Conservation (phyloP, 108 stramenopile species). For the Epithemia pelagica region DNA sequence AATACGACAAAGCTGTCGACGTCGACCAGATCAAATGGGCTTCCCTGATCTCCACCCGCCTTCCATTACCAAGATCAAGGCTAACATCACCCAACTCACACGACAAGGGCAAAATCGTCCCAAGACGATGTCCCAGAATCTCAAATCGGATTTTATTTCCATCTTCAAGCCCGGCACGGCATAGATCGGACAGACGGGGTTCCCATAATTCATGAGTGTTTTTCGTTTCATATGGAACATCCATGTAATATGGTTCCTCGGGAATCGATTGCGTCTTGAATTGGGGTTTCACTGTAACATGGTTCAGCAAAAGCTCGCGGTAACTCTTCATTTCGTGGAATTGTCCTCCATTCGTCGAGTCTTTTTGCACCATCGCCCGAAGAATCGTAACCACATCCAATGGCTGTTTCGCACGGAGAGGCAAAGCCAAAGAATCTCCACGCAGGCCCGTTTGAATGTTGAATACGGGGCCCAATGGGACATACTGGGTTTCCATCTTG, state of each 20-base stretch:
- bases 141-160: background rate
- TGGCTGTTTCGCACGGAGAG: too few species aligned
- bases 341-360: too few species aligned
- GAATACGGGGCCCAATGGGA: too few species aligned
- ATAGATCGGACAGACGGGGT: background rate
- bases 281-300: background rate
- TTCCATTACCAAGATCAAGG: too few species aligned
- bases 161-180: background rate
- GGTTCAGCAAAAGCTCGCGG: too few species aligned
- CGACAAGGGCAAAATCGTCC: background rate
- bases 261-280: background rate
- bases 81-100: background rate
- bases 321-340: too few species aligned
- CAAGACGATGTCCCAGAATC: background rate
- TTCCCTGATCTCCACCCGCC: too few species aligned
- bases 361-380: too few species aligned
- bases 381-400: too few species aligned
- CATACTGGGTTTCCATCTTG: too few species aligned
- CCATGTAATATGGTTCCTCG: background rate
- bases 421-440: too few species aligned
- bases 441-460: too few species aligned
- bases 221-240: background rate
- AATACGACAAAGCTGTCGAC: background rate
- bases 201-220: background rate
- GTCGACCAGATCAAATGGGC: background rate